Base-by-base conservation (phyloP, 208 protist species). In the Leishmania tarentolae region DNA sequence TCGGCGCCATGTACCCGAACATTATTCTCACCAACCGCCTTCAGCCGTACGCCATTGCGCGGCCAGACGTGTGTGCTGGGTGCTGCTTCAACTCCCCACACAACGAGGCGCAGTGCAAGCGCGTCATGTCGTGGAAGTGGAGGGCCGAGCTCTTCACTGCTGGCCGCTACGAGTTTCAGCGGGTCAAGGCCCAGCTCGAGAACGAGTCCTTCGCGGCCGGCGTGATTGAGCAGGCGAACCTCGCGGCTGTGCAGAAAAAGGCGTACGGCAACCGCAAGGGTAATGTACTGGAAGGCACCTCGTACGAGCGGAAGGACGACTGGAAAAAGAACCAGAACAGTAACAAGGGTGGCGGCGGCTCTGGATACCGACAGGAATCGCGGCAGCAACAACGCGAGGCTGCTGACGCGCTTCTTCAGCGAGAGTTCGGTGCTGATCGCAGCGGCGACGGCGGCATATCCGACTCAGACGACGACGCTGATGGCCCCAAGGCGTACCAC, bases 1-100 rank as follows among this genome's bases (percentile, higher is more conserved):
- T 99, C 8, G 96, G 94, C 40, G 99, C 99, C 44, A 99, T 99
- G 99, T 99, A 99, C 93, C 99, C 99, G 0, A 99, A 99, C 88
- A 99, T 99, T 88, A 99, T 99, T 85, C 89, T 99, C 19, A 99
- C 99, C 0, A 99, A 99, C 84, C 92, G 99, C 57, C 95, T 99
- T 13, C 99, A 99, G 88, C 99, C 99, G 40, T 96, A 98, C 79
- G 96, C 99, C 19, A 97, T 99, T 59, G 96, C 99, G 3, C 91
- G 93, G 69, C 92, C 99, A n/a, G 90, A 97, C 47, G 96, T 95
- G 9, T 99, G 99, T 91, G 98, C 99, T 0, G 91, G 90, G 2
- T 99, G 99, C 90, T 98, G 97, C 85, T 99, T 99, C 87, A 99
- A 99, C 89, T 92, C 93, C 13, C 98, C 98, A 15, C 91, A 93